These are phyloP conservation scores for Saccharomycopsis oosterbeekiorum DNA, from an alignment of 805 yeast genomes.

Conservation along the genomic window DNA sequence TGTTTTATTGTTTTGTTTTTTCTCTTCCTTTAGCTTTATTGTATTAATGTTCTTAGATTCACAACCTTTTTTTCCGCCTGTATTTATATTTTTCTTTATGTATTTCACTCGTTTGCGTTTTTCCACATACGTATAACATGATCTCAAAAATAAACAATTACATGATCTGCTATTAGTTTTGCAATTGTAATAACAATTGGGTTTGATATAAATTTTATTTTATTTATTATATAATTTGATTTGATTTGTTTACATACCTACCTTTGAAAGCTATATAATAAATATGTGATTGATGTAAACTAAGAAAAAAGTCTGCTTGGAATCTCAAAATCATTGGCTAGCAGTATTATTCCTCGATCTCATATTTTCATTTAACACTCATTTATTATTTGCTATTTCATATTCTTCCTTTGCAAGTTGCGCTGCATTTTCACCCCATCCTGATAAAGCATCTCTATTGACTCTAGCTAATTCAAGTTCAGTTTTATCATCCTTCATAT, in stretches of 20 bases:
- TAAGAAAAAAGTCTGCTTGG: background rate
- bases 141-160: background rate
- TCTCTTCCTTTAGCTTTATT: background rate
- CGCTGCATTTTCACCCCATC: constrained; percentile 39
- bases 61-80: background rate
- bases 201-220: background rate
- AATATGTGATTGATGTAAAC: background rate
- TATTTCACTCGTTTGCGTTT: background rate
- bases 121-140: background rate
- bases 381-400: constrained; percentile 14
- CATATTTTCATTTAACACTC: background rate
- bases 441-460: constrained; percentile 30
- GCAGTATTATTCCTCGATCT: background rate
- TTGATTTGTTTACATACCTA: background rate
- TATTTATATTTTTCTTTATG: background rate
- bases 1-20: too few relatives aligned
- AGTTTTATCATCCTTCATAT: constrained; percentile 22
- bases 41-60: background rate
- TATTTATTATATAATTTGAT: background rate
- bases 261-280: too few relatives aligned
- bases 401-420: constrained; percentile 35
- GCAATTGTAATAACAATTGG: background rate
- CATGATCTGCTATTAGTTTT: background rate
- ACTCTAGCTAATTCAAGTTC: constrained; percentile 28
- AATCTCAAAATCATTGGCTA: background rate